These are phyloP conservation scores for Lichenothelia convexa DNA, from an alignment of 495 filamentous ascomycete genomes.

Conservation along the genomic window DNA sequence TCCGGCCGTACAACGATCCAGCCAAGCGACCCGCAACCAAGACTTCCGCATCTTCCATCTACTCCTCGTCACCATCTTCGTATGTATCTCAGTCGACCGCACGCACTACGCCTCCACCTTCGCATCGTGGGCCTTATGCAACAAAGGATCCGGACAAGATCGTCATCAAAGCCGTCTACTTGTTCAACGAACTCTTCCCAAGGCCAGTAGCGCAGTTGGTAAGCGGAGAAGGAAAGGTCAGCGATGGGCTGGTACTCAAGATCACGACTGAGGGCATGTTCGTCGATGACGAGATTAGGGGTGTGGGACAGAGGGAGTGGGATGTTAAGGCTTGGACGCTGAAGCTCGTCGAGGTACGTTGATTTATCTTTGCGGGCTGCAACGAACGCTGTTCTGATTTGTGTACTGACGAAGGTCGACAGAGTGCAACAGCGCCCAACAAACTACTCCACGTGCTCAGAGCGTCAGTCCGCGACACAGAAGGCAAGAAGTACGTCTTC, in stretches of 20 bases:
- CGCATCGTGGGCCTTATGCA: constrained; percentile 52
- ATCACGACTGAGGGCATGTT: constrained; percentile 86
- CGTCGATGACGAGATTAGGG: constrained; percentile 83
- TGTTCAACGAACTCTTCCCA: constrained; percentile 68
- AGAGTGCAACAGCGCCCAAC: not conserved
- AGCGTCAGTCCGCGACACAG: constrained; percentile 65
- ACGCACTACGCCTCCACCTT: constrained; percentile 71
- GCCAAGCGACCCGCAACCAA: constrained; percentile 31
- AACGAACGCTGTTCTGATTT: too few relatives aligned
- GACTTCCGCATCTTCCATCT: constrained; percentile 47
- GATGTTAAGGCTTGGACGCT: constrained; percentile 96
- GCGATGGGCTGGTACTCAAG: constrained; percentile 68
- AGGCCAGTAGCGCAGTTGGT: constrained; percentile 69
- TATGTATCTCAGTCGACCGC: constrained; percentile 69
- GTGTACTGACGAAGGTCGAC: too few relatives aligned
- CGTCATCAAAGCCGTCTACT: constrained; percentile 76
- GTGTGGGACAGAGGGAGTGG: constrained; percentile 84
- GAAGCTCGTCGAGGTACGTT: constrained; percentile 73
- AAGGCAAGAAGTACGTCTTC: constrained; percentile 69
- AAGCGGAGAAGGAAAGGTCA: constrained; percentile 54
- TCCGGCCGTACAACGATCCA: constrained; percentile 59
- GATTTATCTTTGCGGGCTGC: not conserved
- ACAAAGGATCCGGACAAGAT: constrained; percentile 91
- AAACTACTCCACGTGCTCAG: constrained; percentile 60
- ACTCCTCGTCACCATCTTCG: constrained; percentile 65